These are phyloP conservation scores for Suillus lakei DNA, from an alignment of 768 basidiomycete species.

Conservation along the genomic window DNA sequence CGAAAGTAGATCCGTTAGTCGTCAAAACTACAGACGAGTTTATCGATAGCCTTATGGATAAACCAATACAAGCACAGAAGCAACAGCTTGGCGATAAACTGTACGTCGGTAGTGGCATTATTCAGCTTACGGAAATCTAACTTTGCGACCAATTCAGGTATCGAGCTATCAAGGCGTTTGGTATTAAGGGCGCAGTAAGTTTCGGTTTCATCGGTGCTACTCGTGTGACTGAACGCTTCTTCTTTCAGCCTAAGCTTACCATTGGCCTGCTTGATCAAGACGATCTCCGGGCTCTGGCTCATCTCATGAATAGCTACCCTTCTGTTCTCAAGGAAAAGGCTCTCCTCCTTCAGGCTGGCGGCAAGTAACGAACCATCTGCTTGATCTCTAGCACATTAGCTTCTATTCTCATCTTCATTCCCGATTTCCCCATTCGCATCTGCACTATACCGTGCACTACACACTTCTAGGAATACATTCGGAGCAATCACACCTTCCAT, in stretches of 20 bases:
- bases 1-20: constrained; percentile 72
- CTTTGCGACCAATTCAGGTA: constrained; percentile 40
- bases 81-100: constrained; percentile 83
- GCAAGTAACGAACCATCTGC: constrained; percentile 19
- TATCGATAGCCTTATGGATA: constrained; percentile 62
- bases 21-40: constrained; percentile 75
- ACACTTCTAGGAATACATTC: constrained; percentile 8
- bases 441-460: constrained; percentile 5
- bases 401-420: constrained; percentile 3
- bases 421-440: not conserved
- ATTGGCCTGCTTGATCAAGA: constrained; percentile 84
- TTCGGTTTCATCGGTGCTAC: not conserved
- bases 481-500: constrained; percentile 1
- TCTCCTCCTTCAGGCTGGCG: constrained; percentile 33
- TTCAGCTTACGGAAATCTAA: not conserved
- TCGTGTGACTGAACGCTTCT: constrained; percentile 9
- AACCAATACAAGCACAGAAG: constrained; percentile 66
- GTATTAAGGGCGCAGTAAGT: constrained; percentile 80
- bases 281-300: constrained; percentile 81
- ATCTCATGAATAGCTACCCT: constrained; percentile 88
- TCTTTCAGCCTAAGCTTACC: constrained; percentile 75
- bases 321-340: constrained; percentile 82
- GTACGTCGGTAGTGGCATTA: constrained; percentile 41
- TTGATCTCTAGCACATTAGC: not conserved
- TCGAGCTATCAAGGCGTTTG: constrained; percentile 71